A percentile compares a stretch with the other conserved stretches of the same genome.
phyloP scores from a whole-genome alignment of 805 yeast genomes.

The Saccharomycopsis sp. region DNA sequence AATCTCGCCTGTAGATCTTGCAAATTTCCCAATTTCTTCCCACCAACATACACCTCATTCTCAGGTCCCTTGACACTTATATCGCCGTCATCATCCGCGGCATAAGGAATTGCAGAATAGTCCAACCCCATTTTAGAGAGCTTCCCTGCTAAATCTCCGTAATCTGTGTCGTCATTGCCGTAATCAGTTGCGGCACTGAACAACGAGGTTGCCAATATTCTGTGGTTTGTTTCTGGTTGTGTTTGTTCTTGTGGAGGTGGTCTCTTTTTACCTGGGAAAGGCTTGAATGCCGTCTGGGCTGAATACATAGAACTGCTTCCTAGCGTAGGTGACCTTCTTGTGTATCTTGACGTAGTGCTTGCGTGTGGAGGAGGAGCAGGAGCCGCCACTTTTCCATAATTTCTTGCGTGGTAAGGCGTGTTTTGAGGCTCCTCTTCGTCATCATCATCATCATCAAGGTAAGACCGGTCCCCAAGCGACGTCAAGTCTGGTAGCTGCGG shows the following conservation, averaged over 20 bases:
- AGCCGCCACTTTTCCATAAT: background rate
- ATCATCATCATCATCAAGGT: background rate
- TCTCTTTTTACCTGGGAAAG: background rate
- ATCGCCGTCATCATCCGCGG: background rate
- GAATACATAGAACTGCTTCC: background rate
- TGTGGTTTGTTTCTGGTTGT: background rate
- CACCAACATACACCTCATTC: background rate
- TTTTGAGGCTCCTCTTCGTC: background rate
- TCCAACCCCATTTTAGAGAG: slow-evolving; percentile 2
- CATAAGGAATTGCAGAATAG: background rate
- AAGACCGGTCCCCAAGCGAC: background rate
- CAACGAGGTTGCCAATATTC: background rate
- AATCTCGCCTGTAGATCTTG: slow-evolving; percentile 2
- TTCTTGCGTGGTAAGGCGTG: background rate
- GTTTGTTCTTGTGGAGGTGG: background rate
- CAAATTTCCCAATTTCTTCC: background rate
- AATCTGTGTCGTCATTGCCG: background rate
- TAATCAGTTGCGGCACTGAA: background rate
- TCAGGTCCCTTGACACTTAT: background rate
- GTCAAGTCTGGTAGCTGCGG: slow-evolving; percentile 10
- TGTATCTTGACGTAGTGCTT: background rate
- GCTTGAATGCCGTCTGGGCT: background rate
- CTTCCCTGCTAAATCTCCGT: background rate
- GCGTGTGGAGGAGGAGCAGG: background rate
- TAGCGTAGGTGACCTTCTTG: background rate